Evolutionary conservation across 805 yeast genomes (phyloP).

Genomic region (Monosporozyma aerobia): DNA sequence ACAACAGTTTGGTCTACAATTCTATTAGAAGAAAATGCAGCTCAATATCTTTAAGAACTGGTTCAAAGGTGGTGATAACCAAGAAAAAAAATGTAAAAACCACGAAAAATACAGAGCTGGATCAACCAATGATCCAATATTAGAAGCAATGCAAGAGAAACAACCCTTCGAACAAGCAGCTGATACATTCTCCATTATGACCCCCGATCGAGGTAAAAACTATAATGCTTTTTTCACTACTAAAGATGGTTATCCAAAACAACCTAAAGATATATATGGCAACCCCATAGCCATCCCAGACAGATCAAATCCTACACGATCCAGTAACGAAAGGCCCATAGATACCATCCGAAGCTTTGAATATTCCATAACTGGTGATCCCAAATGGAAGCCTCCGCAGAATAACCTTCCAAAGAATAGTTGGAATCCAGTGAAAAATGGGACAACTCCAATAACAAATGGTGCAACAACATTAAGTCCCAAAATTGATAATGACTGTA

Average conservation of each 20-base stretch:
- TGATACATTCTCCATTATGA: conserved; percentile 22
- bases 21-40: neutral
- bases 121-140: conserved; percentile 77
- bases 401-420: neutral
- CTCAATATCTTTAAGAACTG: neutral
- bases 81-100: neutral
- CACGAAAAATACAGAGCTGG: conserved; percentile 43
- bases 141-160: conserved; percentile 86
- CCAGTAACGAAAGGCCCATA: conserved; percentile 89
- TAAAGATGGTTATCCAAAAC: conserved; percentile 37
- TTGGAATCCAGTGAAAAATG: neutral
- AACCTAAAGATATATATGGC: conserved; percentile 68
- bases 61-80: neutral
- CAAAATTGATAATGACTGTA: too few species aligned
- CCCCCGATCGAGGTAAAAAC: conserved; percentile 13
- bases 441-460: neutral
- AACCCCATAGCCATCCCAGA: conserved; percentile 68
- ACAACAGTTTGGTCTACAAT: too few species aligned
- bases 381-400: conserved; percentile 36
- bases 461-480: neutral
- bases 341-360: conserved; percentile 93
- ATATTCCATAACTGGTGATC: conserved; percentile 75
- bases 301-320: conserved; percentile 83
- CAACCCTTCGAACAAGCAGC: conserved; percentile 80
- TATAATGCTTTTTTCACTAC: conserved; percentile 30